Evolutionary conservation across 163 green algal species (phyloP).

Genomic region (Botryococcus braunii): DNA sequence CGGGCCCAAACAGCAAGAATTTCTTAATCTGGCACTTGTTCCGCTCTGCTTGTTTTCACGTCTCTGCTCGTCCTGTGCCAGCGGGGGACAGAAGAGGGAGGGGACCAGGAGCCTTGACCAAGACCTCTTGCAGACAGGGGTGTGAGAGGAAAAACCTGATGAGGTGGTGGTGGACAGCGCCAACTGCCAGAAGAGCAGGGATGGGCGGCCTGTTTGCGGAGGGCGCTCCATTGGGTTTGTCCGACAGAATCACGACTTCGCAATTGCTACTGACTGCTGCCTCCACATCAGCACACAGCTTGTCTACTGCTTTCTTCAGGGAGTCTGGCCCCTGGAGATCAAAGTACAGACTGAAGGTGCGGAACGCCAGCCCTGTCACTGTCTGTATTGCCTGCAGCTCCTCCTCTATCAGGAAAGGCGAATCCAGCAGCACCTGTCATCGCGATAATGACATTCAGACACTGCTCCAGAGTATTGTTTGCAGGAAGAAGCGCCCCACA

Average conservation of each 20-base stretch:
- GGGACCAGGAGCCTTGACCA: too few species aligned
- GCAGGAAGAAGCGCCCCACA: too few species aligned
- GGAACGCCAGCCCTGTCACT: conserved; percentile 47
- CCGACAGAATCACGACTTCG: conserved; percentile 45
- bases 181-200: conserved; percentile 82
- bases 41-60: too few species aligned
- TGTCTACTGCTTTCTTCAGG: conserved; percentile 58
- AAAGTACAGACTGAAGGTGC: conserved; percentile 71
- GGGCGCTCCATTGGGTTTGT: conserved; percentile 32
- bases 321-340: conserved; percentile 40
- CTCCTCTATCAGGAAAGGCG: conserved; percentile 85
- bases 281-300: conserved; percentile 76
- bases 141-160: conserved; percentile 56
- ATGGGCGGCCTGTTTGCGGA: conserved; percentile 61
- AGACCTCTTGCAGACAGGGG: too few species aligned
- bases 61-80: too few species aligned
- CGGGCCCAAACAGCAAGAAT: too few species aligned
- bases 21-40: too few species aligned
- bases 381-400: conserved; percentile 74
- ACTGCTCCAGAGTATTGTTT: too few species aligned
- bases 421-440: conserved; percentile 68
- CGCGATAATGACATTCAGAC: neutral
- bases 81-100: too few species aligned
- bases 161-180: conserved; percentile 96
- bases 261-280: conserved; percentile 65